Evolutionary conservation across 768 basidiomycete species (phyloP).

Genomic region (Infundibulicybe gibba): DNA sequence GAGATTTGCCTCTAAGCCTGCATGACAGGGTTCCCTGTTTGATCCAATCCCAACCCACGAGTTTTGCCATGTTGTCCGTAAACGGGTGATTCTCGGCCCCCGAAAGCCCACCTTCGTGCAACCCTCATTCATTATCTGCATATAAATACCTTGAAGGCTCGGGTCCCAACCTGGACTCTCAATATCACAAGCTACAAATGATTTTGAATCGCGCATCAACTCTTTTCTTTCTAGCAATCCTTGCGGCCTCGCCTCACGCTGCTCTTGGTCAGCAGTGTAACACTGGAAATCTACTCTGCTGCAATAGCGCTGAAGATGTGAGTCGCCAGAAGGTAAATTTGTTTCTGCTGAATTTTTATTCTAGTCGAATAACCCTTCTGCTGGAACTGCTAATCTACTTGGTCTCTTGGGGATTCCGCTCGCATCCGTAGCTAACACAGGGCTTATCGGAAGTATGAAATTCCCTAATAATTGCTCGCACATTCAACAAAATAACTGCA

Average conservation of each 20-base stretch:
- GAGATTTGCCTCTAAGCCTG: too few relatives aligned
- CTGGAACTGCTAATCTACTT: conserved; percentile 8
- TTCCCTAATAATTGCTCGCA: neutral
- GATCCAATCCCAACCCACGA: too few relatives aligned
- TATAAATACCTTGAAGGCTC: too few relatives aligned
- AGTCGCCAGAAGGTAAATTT: conserved; percentile 1
- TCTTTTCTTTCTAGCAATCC: conserved; percentile 1
- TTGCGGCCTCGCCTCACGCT: conserved; percentile 17
- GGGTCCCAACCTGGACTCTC: too few relatives aligned
- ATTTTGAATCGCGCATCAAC: too few relatives aligned
- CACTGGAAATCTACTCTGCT: conserved; percentile 25
- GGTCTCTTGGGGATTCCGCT: conserved; percentile 20
- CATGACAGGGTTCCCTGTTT: too few relatives aligned
- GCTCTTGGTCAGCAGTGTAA: conserved; percentile 19
- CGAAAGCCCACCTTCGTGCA: too few relatives aligned
- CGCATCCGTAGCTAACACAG: conserved; percentile 11
- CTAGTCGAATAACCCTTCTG: conserved; percentile 10
- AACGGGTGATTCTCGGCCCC: too few relatives aligned
- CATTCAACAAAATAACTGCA: neutral
- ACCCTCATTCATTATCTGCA: too few relatives aligned
- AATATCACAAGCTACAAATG: too few relatives aligned
- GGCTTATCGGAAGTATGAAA: conserved; percentile 11
- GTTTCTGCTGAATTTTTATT: neutral
- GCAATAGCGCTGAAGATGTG: conserved; percentile 16
- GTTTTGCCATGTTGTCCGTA: too few relatives aligned